Evolutionary conservation across 2,329 filamentous ascomycete genomes (phyloP).

Genomic region (Beauveria bassiana): DNA sequence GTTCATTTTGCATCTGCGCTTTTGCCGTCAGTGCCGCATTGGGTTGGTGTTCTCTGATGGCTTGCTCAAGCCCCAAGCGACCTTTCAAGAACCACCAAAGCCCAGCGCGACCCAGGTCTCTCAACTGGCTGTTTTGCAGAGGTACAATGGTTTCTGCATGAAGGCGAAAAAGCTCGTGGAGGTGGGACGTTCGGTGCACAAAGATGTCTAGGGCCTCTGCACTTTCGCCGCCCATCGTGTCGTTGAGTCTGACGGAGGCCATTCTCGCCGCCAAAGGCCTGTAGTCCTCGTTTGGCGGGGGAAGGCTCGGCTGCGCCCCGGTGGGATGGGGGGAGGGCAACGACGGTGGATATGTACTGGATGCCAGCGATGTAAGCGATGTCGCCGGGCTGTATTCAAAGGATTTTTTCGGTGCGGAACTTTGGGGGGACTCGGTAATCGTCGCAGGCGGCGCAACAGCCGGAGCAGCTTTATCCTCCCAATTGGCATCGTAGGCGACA

Average conservation of each 20-base stretch:
- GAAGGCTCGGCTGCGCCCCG: conserved; percentile 17
- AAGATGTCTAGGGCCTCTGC: conserved; percentile 66
- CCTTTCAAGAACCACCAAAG: conserved; percentile 90
- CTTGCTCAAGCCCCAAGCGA: conserved; percentile 63
- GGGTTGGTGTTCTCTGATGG: conserved; percentile 48
- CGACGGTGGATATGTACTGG: conserved; percentile 21
- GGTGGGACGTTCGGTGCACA: conserved; percentile 59
- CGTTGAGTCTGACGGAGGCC: conserved; percentile 32
- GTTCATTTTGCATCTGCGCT: conserved; percentile 44
- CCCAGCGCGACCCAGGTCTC: conserved; percentile 63
- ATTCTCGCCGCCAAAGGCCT: conserved; percentile 23
- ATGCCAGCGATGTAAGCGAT: conserved; percentile 27
- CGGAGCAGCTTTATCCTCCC: conserved; percentile 22
- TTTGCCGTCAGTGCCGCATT: conserved; percentile 42
- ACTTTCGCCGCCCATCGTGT: conserved; percentile 37
- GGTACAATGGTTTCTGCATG: conserved; percentile 69
- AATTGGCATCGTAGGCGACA: conserved; percentile 24
- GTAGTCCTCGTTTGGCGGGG: conserved; percentile 20
- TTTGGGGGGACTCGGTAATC: conserved; percentile 21
- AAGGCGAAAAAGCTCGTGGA: conserved; percentile 67
- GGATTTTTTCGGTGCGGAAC: conserved; percentile 17
- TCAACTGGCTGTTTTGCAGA: conserved; percentile 52
- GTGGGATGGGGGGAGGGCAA: conserved; percentile 11
- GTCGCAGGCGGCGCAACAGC: conserved; percentile 13
- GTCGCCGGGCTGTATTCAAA: conserved; percentile 35